Conservation (phyloP, 495 filamentous ascomycete genomes). For the Echria macrotheca region DNA sequence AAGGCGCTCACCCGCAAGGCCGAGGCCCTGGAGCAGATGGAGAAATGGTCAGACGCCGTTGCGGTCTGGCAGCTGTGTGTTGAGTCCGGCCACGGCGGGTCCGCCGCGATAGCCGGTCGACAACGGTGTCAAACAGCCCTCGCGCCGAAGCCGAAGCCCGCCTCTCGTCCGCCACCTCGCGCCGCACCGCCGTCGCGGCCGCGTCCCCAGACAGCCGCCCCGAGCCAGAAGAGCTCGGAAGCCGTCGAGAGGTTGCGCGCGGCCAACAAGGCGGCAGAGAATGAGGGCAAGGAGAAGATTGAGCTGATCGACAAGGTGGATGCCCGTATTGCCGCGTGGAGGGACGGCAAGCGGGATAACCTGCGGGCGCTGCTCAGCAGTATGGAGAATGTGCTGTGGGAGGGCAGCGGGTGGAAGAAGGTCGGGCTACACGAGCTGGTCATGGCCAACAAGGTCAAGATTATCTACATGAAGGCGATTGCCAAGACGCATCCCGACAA, state of each 20-base stretch:
- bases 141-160: slow-evolving; percentile 55
- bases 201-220: slow-evolving; percentile 29
- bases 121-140: slow-evolving; percentile 84
- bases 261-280: slow-evolving; percentile 77
- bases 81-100: slow-evolving; percentile 75
- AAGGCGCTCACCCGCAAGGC: slow-evolving; percentile 93
- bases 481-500: slow-evolving; percentile 98
- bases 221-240: slow-evolving; percentile 41
- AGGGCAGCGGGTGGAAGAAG: slow-evolving; percentile 92
- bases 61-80: slow-evolving; percentile 76
- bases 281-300: slow-evolving; percentile 86
- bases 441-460: slow-evolving; percentile 86
- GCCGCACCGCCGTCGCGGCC: slow-evolving; percentile 40
- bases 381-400: slow-evolving; percentile 85
- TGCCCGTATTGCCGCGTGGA: slow-evolving; percentile 69
- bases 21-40: slow-evolving; percentile 90
- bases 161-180: slow-evolving; percentile 30
- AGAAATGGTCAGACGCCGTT: slow-evolving; percentile 83
- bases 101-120: slow-evolving; percentile 77
- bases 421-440: slow-evolving; percentile 88
- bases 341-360: slow-evolving; percentile 86
- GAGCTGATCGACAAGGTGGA: slow-evolving; percentile 81
- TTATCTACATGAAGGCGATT: slow-evolving; percentile 98
- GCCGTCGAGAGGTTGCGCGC: slow-evolving; percentile 74
- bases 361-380: slow-evolving; percentile 82